Conservation (phyloP, 2,329 filamentous ascomycete genomes). For the Ascochyta fabae region DNA sequence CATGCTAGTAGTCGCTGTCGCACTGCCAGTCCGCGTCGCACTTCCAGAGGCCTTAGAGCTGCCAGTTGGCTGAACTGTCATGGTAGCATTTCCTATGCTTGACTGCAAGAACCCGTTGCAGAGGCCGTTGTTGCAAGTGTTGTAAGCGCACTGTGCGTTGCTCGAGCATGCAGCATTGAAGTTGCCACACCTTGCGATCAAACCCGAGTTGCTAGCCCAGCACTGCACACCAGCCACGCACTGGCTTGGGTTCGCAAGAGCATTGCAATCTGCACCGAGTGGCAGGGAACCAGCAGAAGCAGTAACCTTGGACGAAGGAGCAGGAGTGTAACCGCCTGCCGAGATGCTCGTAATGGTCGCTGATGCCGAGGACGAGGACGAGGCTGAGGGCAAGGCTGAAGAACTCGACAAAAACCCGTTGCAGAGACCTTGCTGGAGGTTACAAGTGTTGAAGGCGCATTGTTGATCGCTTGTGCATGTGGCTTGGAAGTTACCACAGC, state of each 20-base stretch:
- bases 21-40: background rate
- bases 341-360: slow-evolving; percentile 6
- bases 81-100: slow-evolving; percentile 12
- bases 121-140: slow-evolving; percentile 23
- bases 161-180: slow-evolving; percentile 24
- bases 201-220: slow-evolving; percentile 23
- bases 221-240: slow-evolving; percentile 21
- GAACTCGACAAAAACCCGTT: slow-evolving; percentile 21
- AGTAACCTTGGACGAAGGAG: slow-evolving; percentile 19
- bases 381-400: background rate
- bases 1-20: slow-evolving; percentile 10
- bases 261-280: slow-evolving; percentile 26
- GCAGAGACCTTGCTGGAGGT: slow-evolving; percentile 20
- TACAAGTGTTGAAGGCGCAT: slow-evolving; percentile 31
- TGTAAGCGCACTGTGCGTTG: slow-evolving; percentile 26
- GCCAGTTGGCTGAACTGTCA: slow-evolving; percentile 3
- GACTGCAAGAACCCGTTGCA: slow-evolving; percentile 21
- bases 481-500: slow-evolving; percentile 31
- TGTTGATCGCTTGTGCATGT: slow-evolving; percentile 25
- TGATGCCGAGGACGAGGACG: slow-evolving; percentile 15
- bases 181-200: slow-evolving; percentile 25
- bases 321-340: slow-evolving; percentile 6
- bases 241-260: slow-evolving; percentile 14
- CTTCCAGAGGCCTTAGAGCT: slow-evolving; percentile 6
- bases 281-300: slow-evolving; percentile 23